A percentile compares a stretch with the other conserved stretches of the same genome.
phyloP scores from a whole-genome alignment of 306 rosid genomes.

The Vigna mungo region DNA sequence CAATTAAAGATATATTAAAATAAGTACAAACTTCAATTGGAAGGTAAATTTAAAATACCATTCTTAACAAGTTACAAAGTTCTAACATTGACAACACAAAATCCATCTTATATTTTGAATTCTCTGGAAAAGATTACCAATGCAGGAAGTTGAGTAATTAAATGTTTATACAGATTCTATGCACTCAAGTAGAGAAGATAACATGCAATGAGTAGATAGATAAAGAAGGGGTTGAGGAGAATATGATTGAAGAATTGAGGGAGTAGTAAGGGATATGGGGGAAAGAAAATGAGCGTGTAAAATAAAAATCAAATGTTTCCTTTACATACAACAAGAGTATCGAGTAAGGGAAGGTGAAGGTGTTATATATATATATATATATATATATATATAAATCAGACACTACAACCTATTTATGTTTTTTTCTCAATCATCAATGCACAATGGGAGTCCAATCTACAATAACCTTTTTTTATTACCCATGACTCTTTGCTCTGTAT shows the following conservation, averaged over 20 bases:
- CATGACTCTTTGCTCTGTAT: constrained; percentile 52
- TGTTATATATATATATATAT: constrained; percentile 62
- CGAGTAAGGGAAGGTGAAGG: constrained; percentile 53
- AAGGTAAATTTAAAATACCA: too few relatives aligned
- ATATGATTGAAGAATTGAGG: constrained; percentile 62
- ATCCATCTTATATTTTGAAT: too few relatives aligned
- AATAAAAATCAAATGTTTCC: constrained; percentile 73
- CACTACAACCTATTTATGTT: constrained; percentile 59
- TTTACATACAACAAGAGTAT: constrained; percentile 62
- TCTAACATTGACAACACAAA: too few relatives aligned
- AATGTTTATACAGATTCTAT: too few relatives aligned
- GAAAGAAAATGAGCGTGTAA: constrained; percentile 63
- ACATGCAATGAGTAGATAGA: constrained; percentile 50
- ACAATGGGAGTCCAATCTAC: constrained; percentile 37
- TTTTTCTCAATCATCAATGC: constrained; percentile 68
- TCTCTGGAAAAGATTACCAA: too few relatives aligned
- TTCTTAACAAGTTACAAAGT: too few relatives aligned
- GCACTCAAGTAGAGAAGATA: constrained; percentile 34
- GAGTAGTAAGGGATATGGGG: constrained; percentile 66
- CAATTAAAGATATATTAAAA: too few relatives aligned
- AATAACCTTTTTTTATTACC: constrained; percentile 41
- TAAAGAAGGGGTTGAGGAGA: constrained; percentile 68
- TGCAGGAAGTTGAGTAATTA: too few relatives aligned
- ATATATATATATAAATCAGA: constrained; percentile 45
- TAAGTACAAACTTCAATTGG: too few relatives aligned